Evolutionary conservation across 2,329 filamentous ascomycete species (phyloP).

Genomic region (Fusarium pseudoanthophilum): DNA sequence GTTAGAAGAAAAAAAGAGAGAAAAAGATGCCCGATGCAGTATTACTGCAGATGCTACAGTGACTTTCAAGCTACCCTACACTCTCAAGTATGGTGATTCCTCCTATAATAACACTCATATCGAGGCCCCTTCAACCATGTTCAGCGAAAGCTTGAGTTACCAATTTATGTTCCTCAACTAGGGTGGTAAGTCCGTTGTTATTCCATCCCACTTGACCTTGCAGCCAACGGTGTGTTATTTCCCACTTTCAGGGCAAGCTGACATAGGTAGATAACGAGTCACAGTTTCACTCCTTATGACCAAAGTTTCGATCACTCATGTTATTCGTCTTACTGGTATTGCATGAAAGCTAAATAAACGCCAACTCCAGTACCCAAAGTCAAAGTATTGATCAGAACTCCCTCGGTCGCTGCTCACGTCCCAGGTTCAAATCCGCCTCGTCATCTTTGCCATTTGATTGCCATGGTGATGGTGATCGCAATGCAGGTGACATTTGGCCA

Average conservation of each 20-base stretch:
- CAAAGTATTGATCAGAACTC: slow-evolving; percentile 45
- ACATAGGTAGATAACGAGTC: neutral
- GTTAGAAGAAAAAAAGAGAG: neutral
- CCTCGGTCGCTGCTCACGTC: slow-evolving; percentile 47
- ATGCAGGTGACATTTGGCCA: slow-evolving; percentile 42
- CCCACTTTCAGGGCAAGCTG: neutral
- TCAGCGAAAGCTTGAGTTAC: neutral
- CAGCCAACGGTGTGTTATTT: neutral
- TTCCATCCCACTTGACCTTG: neutral
- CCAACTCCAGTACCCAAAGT: slow-evolving; percentile 15
- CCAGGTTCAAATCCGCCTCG: slow-evolving; percentile 48
- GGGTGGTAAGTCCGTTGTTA: neutral
- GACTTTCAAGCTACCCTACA: neutral
- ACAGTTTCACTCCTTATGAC: neutral
- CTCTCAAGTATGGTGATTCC: neutral
- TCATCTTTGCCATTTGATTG: slow-evolving; percentile 43
- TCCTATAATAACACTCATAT: neutral
- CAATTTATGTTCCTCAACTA: neutral
- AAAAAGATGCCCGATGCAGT: neutral
- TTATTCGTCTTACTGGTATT: neutral
- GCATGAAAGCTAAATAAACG: slow-evolving; percentile 29
- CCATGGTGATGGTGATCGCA: slow-evolving; percentile 45
- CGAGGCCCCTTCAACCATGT: neutral
- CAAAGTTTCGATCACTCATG: neutral
- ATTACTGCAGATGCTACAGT: neutral